phyloP scores from a whole-genome alignment of 2,329 filamentous ascomycete species.

The Penicillium sclerotiorum region DNA sequence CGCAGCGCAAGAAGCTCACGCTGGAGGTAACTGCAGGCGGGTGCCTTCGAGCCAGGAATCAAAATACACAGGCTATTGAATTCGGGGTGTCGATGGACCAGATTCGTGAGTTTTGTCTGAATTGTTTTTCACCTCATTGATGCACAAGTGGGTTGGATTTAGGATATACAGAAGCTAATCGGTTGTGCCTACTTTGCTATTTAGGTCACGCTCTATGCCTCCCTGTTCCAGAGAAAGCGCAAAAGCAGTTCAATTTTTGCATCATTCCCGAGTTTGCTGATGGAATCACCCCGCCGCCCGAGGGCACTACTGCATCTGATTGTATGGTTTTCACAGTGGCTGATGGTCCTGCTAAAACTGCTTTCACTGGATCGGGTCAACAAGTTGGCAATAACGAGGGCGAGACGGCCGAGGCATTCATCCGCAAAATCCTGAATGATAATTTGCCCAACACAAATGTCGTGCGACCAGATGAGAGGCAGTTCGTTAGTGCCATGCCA shows the following conservation, averaged over 20 bases:
- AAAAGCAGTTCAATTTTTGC: conserved; percentile 65
- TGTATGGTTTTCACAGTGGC: conserved; percentile 64
- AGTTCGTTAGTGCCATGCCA: conserved; percentile 62
- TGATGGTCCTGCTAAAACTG: conserved; percentile 54
- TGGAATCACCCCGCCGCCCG: conserved; percentile 50
- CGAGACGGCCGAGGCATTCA: conserved; percentile 50
- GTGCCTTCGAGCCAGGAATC: conserved; percentile 54
- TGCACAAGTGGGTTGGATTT: background rate
- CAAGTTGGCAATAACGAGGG: conserved; percentile 47
- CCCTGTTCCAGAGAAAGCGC: conserved; percentile 65
- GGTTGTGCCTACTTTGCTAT: background rate
- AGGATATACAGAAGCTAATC: conserved; percentile 9
- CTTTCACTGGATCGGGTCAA: conserved; percentile 46
- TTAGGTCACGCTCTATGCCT: conserved; percentile 61
- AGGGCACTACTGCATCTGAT: conserved; percentile 50
- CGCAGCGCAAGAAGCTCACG: conserved; percentile 65
- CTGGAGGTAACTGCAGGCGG: conserved; percentile 56
- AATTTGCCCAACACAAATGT: conserved; percentile 52
- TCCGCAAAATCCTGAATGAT: conserved; percentile 52
- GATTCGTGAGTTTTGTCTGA: conserved; percentile 45
- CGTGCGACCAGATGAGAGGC: conserved; percentile 56
- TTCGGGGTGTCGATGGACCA: conserved; percentile 55
- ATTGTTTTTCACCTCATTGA: too few species aligned
- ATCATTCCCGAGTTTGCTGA: conserved; percentile 58
- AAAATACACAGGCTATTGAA: conserved; percentile 56